A percentile compares a stretch with the other conserved stretches of the same genome.
Conservation (phyloP, 2,329 filamentous ascomycete genomes). For the Pseudogymnoascus sp. region DNA sequence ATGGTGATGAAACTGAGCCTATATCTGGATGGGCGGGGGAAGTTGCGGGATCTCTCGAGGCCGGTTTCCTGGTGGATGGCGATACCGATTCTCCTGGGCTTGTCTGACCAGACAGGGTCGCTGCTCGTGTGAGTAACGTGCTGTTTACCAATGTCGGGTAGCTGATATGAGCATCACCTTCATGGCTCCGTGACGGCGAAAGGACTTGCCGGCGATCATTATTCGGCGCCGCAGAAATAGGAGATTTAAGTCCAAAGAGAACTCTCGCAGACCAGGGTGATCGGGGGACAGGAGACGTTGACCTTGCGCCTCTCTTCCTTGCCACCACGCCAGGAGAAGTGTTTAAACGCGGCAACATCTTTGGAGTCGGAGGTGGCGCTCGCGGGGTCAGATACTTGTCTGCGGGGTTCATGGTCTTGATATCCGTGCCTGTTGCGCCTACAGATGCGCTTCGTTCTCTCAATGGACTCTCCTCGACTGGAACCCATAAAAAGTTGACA, state of each 20-base stretch:
- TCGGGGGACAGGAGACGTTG: conserved; percentile 19
- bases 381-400: conserved; percentile 68
- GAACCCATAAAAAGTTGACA: conserved; percentile 77
- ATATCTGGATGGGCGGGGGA: not conserved
- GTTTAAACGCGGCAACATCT: conserved; percentile 34
- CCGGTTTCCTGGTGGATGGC: not conserved
- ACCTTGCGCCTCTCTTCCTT: conserved; percentile 21
- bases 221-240: conserved; percentile 7
- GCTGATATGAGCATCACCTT: conserved; percentile 11
- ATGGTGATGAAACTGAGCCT: not conserved
- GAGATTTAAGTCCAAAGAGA: conserved; percentile 23
- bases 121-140: not conserved
- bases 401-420: conserved; percentile 68
- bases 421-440: conserved; percentile 43
- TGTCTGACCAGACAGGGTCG: not conserved
- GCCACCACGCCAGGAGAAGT: conserved; percentile 33
- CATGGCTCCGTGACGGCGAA: conserved; percentile 15
- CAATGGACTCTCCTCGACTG: conserved; percentile 52
- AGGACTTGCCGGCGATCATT: conserved; percentile 19
- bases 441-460: conserved; percentile 57
- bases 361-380: conserved; percentile 43
- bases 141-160: conserved; percentile 10
- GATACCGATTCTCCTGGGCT: not conserved
- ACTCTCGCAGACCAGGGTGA: conserved; percentile 22
- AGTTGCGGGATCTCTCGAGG: not conserved